Evolutionary conservation across 306 rosid genomes (phyloP).

Genomic region (Phaseolus lunatus): DNA sequence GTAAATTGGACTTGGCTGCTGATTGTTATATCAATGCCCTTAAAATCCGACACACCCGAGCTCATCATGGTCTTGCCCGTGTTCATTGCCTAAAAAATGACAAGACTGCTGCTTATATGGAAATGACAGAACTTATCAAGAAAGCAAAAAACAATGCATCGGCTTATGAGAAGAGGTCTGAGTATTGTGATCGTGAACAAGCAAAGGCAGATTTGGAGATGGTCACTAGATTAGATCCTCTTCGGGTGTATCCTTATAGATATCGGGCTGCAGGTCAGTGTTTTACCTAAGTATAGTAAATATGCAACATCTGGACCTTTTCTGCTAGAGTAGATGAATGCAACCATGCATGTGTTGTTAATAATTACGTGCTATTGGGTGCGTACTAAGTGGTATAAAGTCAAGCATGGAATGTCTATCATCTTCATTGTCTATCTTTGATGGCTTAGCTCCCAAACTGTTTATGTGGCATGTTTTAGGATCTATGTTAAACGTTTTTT

Average conservation of each 20-base stretch:
- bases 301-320: slow-evolving; percentile 2
- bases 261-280: slow-evolving; percentile 87
- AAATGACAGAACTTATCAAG: slow-evolving; percentile 83
- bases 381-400: not conserved
- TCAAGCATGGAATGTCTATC: not conserved
- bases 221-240: slow-evolving; percentile 90
- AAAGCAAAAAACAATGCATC: slow-evolving; percentile 65
- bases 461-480: not conserved
- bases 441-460: slow-evolving; percentile 2
- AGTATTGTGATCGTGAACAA: slow-evolving; percentile 85
- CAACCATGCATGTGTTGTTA: not conserved
- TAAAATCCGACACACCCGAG: slow-evolving; percentile 83
- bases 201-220: slow-evolving; percentile 85
- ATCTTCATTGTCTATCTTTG: not conserved
- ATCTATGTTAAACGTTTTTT: not conserved
- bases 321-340: slow-evolving; percentile 11
- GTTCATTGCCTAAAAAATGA: slow-evolving; percentile 75
- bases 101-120: slow-evolving; percentile 76
- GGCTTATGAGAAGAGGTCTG: slow-evolving; percentile 93
- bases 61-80: slow-evolving; percentile 98
- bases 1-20: slow-evolving; percentile 75
- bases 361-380: not conserved
- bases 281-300: slow-evolving; percentile 17
- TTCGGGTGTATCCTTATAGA: slow-evolving; percentile 94
- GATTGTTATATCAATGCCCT: slow-evolving; percentile 93